Evolutionary conservation across 208 protist genomes (phyloP).

Genomic region (Herpetomonas samuelpessoai): DNA sequence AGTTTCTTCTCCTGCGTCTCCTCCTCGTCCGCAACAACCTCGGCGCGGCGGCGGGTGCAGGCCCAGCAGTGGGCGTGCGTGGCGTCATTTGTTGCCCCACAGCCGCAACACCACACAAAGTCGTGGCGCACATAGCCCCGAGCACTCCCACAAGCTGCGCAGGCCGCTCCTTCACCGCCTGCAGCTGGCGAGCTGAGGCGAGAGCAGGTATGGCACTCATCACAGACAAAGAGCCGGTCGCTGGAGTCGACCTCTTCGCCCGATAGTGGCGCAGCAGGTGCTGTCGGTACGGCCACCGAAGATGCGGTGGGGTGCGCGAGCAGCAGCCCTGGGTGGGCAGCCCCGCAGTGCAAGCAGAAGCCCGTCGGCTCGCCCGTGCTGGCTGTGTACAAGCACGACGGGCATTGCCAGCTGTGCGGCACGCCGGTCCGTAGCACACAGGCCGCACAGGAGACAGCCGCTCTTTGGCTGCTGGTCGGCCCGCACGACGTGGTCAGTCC

Average conservation of each 20-base stretch:
- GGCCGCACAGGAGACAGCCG: constrained; percentile 22
- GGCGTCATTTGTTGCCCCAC: constrained; percentile 44
- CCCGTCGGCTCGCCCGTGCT: constrained; percentile 29
- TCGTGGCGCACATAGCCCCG: constrained; percentile 17
- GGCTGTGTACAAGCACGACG: constrained; percentile 33
- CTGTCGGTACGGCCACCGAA: too few relatives aligned
- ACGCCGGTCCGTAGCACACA: constrained; percentile 38
- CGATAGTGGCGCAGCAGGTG: too few relatives aligned
- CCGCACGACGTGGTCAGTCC: constrained; percentile 17
- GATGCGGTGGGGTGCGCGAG: too few relatives aligned
- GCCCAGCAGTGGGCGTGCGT: constrained; percentile 42
- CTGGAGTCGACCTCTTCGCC: too few relatives aligned
- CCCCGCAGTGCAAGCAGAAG: constrained; percentile 51
- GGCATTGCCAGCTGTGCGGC: constrained; percentile 50
- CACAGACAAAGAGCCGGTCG: neutral
- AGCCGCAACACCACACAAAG: constrained; percentile 75
- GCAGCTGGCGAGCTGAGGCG: neutral
- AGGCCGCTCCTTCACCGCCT: neutral
- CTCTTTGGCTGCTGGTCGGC: neutral
- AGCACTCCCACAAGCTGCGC: neutral
- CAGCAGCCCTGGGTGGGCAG: constrained; percentile 42
- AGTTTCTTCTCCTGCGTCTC: constrained; percentile 9
- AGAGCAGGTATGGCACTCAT: constrained; percentile 2
- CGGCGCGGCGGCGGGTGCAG: constrained; percentile 27
- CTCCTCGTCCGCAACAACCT: constrained; percentile 15